Base-by-base conservation (phyloP, 2,329 filamentous ascomycete genomes). In the Fusarium annulatum region DNA sequence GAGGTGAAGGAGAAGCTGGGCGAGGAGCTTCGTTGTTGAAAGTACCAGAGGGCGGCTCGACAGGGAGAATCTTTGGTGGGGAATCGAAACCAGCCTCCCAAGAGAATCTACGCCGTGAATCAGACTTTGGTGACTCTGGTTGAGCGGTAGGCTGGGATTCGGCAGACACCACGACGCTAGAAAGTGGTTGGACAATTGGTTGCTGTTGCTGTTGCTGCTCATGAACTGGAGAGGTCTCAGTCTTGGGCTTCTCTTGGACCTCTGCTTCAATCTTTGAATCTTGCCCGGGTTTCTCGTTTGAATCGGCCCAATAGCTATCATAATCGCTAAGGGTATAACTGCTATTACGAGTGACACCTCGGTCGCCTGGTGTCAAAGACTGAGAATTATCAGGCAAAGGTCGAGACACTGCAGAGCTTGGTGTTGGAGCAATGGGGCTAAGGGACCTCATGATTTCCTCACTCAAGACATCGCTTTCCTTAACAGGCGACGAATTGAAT, bases 401-500 rank as follows among this genome's bases (percentile, higher is more conserved):
- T 23, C 66, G 62, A 30, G 62, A 41, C 3, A 77, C 62, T 10
- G 67, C 46, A 42, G 76, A 48, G 36, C 51, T 71, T 21, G 67
- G 55, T 12, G 82, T 73, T 36, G 67, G 65, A 19, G 82, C 82
- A 18, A 84, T 79, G 1, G 91, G 87, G 61, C 87, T 91, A 5
- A 95, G 84, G 46, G 90, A 93, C 65, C 89, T 90, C 60, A 94
- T 90, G 61, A 95, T 95, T 76, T 95, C 93, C 67, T 94, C 91
- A 34, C 90, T 87, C 52, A 95, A 80, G 63, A 88, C 86, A 73
- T 95, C 93, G 76, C 89, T 94, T 76, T 94, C 92, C 73, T 91
- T 89, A 66, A 91, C 85, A 36, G 89, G 86, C 2, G 87, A 86
- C 12, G 86, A 85, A 15, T 86, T 85, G 15, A 82, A 78, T 1